These are phyloP conservation scores for Rickenella mellea DNA, from an alignment of 768 basidiomycete genomes.

Conservation along the genomic window DNA sequence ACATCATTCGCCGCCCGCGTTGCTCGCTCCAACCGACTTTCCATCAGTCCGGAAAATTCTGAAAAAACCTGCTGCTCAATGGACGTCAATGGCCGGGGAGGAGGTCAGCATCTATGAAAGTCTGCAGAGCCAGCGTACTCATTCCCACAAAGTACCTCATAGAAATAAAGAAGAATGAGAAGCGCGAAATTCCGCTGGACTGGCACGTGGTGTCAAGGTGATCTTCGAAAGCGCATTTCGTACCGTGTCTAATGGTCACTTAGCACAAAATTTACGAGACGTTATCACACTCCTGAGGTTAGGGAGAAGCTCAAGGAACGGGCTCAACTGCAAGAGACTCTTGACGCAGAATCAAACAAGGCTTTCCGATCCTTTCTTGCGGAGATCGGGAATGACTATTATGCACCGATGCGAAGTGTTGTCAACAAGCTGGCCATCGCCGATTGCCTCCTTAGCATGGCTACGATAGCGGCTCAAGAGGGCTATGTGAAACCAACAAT, in stretches of 20 bases:
- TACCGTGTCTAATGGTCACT: constrained; percentile 4
- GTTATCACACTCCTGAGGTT: constrained; percentile 72
- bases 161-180: constrained; percentile 59
- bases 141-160: constrained; percentile 52
- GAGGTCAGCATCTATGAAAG: constrained; percentile 39
- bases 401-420: constrained; percentile 61
- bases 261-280: constrained; percentile 62
- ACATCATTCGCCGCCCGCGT: constrained; percentile 1
- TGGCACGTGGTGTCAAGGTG: constrained; percentile 69
- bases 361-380: constrained; percentile 62
- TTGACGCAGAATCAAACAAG: constrained; percentile 52
- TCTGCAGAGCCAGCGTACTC: not conserved
- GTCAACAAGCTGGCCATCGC: constrained; percentile 75
- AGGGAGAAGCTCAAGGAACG: constrained; percentile 55
- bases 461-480: constrained; percentile 64
- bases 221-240: constrained; percentile 11
- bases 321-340: constrained; percentile 64
- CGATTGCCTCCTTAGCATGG: constrained; percentile 83
- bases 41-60: constrained; percentile 59
- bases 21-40: constrained; percentile 2
- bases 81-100: constrained; percentile 52
- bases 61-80: constrained; percentile 65
- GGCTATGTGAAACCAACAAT: constrained; percentile 77
- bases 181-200: constrained; percentile 30
- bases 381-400: constrained; percentile 60